Conservation (phyloP, 768 basidiomycete genomes). For the Termitomyces sp. region DNA sequence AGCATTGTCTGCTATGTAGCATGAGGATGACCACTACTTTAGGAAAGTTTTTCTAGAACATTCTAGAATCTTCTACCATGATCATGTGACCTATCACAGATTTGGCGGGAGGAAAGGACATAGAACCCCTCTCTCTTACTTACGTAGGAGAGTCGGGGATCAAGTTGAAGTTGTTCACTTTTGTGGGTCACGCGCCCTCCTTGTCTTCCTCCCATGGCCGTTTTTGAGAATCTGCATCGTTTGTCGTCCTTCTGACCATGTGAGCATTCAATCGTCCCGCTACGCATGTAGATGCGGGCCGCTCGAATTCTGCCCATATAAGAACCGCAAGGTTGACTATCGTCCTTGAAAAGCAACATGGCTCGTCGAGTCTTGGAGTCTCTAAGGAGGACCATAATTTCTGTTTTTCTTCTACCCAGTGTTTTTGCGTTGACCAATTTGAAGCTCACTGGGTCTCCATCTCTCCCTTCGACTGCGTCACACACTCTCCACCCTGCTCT, state of each 20-base stretch:
- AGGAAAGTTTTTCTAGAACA: no score
- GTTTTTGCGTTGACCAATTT: slow-evolving; percentile 14
- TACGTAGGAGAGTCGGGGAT: no score
- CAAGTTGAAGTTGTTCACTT: no score
- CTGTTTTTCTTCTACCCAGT: not conserved
- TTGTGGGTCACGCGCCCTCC: no score
- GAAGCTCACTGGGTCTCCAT: slow-evolving; percentile 36
- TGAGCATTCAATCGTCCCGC: not conserved
- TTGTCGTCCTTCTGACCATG: not conserved
- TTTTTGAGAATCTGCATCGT: no score
- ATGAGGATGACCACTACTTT: no score
- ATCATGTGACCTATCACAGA: no score
- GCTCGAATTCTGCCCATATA: not conserved
- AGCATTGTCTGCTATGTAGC: no score
- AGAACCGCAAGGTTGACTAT: not conserved
- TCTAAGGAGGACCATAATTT: not conserved
- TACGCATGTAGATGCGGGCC: not conserved
- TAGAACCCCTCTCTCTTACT: no score
- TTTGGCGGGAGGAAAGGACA: no score
- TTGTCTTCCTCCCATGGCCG: not conserved
- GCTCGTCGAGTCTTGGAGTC: not conserved
- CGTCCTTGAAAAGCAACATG: not conserved
- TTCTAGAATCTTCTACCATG: no score
- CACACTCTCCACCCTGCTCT: slow-evolving; percentile 39
- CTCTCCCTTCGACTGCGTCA: slow-evolving; percentile 41